Conservation (phyloP, 176 grass and related monocot species). For the Raddia guianensis region DNA sequence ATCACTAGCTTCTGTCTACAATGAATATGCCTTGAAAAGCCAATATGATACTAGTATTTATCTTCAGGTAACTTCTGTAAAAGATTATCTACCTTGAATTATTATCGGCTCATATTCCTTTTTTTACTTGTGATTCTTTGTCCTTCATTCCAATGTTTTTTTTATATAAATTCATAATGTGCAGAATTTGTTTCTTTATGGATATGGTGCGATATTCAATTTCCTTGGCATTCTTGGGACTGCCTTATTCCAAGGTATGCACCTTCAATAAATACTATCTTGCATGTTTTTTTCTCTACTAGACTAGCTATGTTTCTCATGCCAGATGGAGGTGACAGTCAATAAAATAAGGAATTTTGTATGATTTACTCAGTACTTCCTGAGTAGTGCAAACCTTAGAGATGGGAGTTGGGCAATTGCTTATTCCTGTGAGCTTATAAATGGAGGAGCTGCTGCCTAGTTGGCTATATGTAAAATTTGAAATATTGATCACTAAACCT, state of each 20-base stretch:
- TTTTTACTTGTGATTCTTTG: slow-evolving; percentile 5
- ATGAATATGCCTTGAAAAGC: slow-evolving; percentile 98
- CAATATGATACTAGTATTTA: slow-evolving; percentile 99
- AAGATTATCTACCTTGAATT: slow-evolving; percentile 12
- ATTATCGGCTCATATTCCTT: not conserved
- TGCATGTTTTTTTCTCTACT: slow-evolving; percentile 9
- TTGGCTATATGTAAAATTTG: slow-evolving; percentile 23
- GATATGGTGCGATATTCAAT: slow-evolving; percentile 98
- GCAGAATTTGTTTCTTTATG: slow-evolving; percentile 96
- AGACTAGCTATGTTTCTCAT: not conserved
- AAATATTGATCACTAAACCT: not conserved
- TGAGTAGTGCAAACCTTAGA: not conserved
- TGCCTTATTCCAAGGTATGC: slow-evolving; percentile 83
- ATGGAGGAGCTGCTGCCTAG: not conserved
- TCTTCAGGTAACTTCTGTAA: slow-evolving; percentile 69
- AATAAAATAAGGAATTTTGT: not conserved
- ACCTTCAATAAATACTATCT: slow-evolving; percentile 16
- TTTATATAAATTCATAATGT: slow-evolving; percentile 37
- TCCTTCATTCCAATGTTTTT: slow-evolving; percentile 9
- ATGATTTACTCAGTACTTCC: slow-evolving; percentile 25
- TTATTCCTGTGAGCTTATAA: slow-evolving; percentile 5
- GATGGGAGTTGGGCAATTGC: not conserved
- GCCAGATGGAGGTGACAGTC: not conserved
- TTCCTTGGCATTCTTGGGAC: slow-evolving; percentile 91
- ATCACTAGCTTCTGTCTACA: slow-evolving; percentile 95